Evolutionary conservation across 2,329 filamentous ascomycete genomes (phyloP), one percentile per base, ranked within the genome.

Genomic region (Stromatinia cepivora): DNA sequence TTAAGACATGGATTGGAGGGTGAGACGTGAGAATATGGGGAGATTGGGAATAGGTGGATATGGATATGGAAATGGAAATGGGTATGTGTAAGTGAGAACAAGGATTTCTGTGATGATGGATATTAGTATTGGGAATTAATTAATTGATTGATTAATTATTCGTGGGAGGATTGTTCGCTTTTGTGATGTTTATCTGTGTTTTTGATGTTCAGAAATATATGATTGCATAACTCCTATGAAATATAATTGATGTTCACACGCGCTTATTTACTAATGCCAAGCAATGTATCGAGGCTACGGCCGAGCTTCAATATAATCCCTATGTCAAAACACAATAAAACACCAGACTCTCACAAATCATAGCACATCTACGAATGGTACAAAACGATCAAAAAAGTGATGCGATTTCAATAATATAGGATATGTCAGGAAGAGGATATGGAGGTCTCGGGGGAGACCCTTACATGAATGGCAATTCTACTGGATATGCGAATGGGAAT

Each of bases 371-470:
- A 67, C 71, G 72, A 62, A 75, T 75, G 73, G 72, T 71, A 73
- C 59, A 62, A 62, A 73, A 39, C 59, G n/a, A 45, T 62, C 69
- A 70, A 25, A 61, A 62, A 69, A 67, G 54, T 62, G 39, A 76
- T 68, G 73, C 72, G 70, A 75, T 48, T 68, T 70, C 66, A 63
- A 72, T 72, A 54, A 66, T 54, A 73, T 69, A 72, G 59, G 70
- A 63, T 28, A 79, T 79, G 77, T 71, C 77, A 68, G 74, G 76
- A 50, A 77, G 76, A 72, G 71, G 77, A 39, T 78, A 78, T 71
- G 75, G 75, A 46, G 75, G 74, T 39, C 73, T 76, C 28, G 74
- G 73, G 59, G 74, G 75, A 13, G 76, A 78, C 69, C 73, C 76
- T 10, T 78, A 77, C 57, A 64, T 73, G 34, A 76, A 76, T 66